Base-by-base conservation (phyloP, 306 rosid genomes). In the Pueraria montana region DNA sequence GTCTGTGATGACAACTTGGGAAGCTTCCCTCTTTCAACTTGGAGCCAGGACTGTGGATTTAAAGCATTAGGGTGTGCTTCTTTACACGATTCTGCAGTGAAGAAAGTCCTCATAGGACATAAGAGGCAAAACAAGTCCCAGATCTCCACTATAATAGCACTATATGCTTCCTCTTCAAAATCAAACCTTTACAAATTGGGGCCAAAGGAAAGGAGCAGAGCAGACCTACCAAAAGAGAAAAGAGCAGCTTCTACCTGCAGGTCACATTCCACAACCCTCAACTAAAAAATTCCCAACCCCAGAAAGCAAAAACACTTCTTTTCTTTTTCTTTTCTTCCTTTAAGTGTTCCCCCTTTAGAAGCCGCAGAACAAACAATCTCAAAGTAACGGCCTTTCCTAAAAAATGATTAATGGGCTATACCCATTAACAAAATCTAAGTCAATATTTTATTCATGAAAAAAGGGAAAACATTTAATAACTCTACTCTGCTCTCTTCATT, bases 11-110 rank as follows among this genome's bases (percentile, higher is more conserved):
- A 80, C 64, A 89, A 81, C 82, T 94, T 91, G 61, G 92, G 74
- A 77, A 88, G 89, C 87, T 94, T 92, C 82, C 97, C 98, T 83
- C 98, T 91, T 85, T 94, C 98, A 86, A 94, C 98, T 76, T 94
- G 98, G 56, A 94, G 98, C 96, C 98, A 94, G 56, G 98, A 88
- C 86, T 92, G 94, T 16, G 98, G 97, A 88, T 90, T 91, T 36
- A 91, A 79, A 83, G 93, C 92, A 91, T 89, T 92, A 43, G 87
- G 89, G 76, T 90, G 96, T 10, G 85, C 81, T 50, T 90, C 97
- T 90, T 91, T 94, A 76, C 91, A 90, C 24, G 91, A 83, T 75
- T 94, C 98, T 40, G 93, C 85, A 83, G 93, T 89, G 84, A 91
- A 90, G 88, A 94, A 92, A 80, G 89, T 87, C 96, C 84, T 94